phyloP scores from a whole-genome alignment of 2,329 filamentous ascomycete species.

The Fusarium goolgardi region DNA sequence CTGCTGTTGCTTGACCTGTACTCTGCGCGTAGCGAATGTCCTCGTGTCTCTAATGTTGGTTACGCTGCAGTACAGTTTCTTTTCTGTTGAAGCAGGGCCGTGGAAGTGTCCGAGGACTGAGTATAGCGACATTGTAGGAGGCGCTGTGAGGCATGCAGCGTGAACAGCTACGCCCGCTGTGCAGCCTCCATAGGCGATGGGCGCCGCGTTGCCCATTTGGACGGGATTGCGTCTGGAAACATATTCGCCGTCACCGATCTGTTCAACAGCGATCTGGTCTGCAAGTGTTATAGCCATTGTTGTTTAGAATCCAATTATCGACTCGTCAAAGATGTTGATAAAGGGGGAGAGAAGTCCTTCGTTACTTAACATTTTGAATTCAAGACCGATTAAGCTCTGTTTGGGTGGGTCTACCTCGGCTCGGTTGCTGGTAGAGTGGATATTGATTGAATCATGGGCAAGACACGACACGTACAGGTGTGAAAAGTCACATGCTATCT shows the following conservation, averaged over 20 bases:
- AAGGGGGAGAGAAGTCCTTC: not conserved
- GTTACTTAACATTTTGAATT: not conserved
- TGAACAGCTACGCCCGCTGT: constrained; percentile 55
- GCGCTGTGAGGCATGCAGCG: constrained; percentile 55
- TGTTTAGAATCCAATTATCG: rapidly evolving
- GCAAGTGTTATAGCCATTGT: constrained; percentile 31
- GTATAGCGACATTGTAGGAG: constrained; percentile 56
- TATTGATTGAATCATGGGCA: not conserved
- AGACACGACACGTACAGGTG: not conserved
- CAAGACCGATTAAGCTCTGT: constrained; percentile 8
- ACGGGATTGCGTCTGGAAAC: constrained; percentile 46
- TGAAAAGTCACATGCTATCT: not conserved
- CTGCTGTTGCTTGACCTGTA: constrained; percentile 58
- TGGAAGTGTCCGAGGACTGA: constrained; percentile 60
- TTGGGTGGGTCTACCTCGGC: constrained; percentile 17
- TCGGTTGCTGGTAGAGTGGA: constrained; percentile 9
- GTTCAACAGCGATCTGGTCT: constrained; percentile 42
- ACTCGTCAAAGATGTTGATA: not conserved
- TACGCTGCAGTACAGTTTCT: constrained; percentile 53
- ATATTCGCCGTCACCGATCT: constrained; percentile 37
- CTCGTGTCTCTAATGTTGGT: constrained; percentile 56
- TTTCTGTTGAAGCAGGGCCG: constrained; percentile 57
- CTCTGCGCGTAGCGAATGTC: constrained; percentile 60
- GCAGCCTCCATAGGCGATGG: constrained; percentile 60
- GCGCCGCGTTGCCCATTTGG: constrained; percentile 49